Evolutionary conservation across 2,329 filamentous ascomycete species (phyloP).

Genomic region (Tympanopsis confertula): DNA sequence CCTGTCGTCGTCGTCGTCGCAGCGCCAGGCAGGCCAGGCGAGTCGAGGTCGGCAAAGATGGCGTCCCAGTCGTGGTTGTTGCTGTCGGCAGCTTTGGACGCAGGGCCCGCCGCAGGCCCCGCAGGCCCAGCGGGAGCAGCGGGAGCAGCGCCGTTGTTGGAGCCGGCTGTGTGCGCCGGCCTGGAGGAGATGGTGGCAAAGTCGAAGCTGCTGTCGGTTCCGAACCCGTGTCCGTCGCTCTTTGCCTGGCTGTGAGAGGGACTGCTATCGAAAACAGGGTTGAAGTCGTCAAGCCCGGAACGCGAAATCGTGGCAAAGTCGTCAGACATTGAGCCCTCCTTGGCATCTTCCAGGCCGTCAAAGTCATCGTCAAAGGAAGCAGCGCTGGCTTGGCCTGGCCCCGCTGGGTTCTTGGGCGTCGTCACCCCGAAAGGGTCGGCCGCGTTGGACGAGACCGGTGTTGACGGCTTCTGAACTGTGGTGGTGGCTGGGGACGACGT

Average conservation of each 20-base stretch:
- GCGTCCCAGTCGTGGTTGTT: constrained; percentile 84
- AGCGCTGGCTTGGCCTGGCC: constrained; percentile 16
- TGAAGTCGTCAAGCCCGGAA: constrained; percentile 66
- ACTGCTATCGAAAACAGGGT: constrained; percentile 68
- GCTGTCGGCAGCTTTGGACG: constrained; percentile 27
- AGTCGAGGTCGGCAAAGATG: constrained; percentile 74
- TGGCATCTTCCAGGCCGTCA: constrained; percentile 72
- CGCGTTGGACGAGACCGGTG: too few species aligned
- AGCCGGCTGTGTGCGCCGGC: constrained; percentile 17
- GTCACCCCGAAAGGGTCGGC: constrained; percentile 12
- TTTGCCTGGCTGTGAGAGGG: constrained; percentile 41
- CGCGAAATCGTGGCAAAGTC: constrained; percentile 67
- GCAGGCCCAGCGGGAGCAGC: constrained; percentile 19
- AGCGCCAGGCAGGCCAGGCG: constrained; percentile 22
- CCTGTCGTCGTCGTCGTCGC: constrained; percentile 9
- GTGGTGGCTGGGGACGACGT: constrained; percentile 7
- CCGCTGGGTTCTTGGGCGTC: constrained; percentile 7
- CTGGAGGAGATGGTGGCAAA: constrained; percentile 24
- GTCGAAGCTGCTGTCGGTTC: constrained; percentile 45
- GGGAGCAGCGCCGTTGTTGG: constrained; percentile 22
- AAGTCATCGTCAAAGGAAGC: constrained; percentile 62
- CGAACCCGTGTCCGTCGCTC: constrained; percentile 39
- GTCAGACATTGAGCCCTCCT: constrained; percentile 68
- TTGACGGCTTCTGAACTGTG: constrained; percentile 4
- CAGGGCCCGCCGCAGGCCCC: constrained; percentile 22